Base-by-base conservation (phyloP, 331 rosid genomes). In the Dryas integrifolia region DNA sequence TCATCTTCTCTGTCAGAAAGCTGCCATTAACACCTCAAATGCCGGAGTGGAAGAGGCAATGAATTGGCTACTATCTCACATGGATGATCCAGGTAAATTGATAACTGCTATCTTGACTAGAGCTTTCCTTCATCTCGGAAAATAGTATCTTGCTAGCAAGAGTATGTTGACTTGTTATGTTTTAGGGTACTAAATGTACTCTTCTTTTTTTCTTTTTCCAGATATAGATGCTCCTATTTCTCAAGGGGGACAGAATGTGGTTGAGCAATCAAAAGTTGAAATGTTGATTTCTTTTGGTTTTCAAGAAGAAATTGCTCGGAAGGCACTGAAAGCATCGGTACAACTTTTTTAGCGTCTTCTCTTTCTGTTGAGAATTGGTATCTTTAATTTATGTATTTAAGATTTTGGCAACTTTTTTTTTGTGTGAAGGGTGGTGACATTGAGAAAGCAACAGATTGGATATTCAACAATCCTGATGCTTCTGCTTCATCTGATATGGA, bases 361-460 rank as follows among this genome's bases (percentile, higher is more conserved):
- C 9, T 26, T 65, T 56, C 5, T 21, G 75, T 35, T 6, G 15
- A 35, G 30, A n/a, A 55, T 46, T 5, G 50, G 18, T 55, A 56
- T 41, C 4, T 41, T 62, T 41, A 5, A 46, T 15, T 41, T 12
- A 14, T 39, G 48, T 39, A 6, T 10, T 2, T 30, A 51, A 69
- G 40, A 43, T 14, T 61, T 55, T 18, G 55, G 30, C 55, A 39
- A 14, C 67, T 5, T 18, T 52, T 24, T 65, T 64, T 18, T 18
- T 18, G 21, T 18, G 21, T 78, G 65, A 68, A 95, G 99, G 93
- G 89, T 48, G 94, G 91, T 76, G 96, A 95, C 84, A 88, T 95
- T 75, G 99, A 92, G 87, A 95, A 88, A 85, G 99, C 99, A n/a
- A 92, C 99, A 3, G 99, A 95, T 82, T 95, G 97, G 99, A 95